These are phyloP conservation scores for Aspergillus pseudoviridinutans DNA, from an alignment of 2,329 filamentous ascomycete species.

Conservation along the genomic window DNA sequence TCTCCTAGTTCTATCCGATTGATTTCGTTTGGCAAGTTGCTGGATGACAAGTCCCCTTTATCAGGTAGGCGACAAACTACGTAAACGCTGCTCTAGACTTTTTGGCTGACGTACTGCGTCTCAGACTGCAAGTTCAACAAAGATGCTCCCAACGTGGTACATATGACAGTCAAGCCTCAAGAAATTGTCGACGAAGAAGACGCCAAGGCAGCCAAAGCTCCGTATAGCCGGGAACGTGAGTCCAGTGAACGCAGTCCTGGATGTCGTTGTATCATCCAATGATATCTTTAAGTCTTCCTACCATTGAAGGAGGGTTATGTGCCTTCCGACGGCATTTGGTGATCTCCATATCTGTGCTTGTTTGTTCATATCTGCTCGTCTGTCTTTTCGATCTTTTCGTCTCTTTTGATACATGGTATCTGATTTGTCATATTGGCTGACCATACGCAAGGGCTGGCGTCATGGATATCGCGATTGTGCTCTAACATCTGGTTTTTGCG, in stretches of 20 bases:
- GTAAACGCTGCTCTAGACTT: background rate
- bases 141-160: constrained; percentile 77
- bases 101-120: constrained; percentile 6
- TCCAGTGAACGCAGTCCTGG: constrained; percentile 55
- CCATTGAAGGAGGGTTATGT: background rate
- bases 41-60: constrained; percentile 82
- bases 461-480: background rate
- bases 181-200: constrained; percentile 79
- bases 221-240: constrained; percentile 49
- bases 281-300: constrained; percentile 3
- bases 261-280: constrained; percentile 64
- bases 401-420: constrained; percentile 1
- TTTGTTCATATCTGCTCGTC: background rate
- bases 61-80: constrained; percentile 61
- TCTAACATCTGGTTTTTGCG: background rate
- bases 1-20: constrained; percentile 86
- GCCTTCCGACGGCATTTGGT: background rate
- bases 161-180: constrained; percentile 87
- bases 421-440: background rate
- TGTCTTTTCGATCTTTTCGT: background rate
- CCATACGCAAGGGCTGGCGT: constrained; percentile 3
- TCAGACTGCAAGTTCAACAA: constrained; percentile 74
- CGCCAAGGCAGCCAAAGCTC: constrained; percentile 60
- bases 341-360: background rate
- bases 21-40: constrained; percentile 85